phyloP scores from a whole-genome alignment of 768 basidiomycete species.

The Suillus decipiens region DNA sequence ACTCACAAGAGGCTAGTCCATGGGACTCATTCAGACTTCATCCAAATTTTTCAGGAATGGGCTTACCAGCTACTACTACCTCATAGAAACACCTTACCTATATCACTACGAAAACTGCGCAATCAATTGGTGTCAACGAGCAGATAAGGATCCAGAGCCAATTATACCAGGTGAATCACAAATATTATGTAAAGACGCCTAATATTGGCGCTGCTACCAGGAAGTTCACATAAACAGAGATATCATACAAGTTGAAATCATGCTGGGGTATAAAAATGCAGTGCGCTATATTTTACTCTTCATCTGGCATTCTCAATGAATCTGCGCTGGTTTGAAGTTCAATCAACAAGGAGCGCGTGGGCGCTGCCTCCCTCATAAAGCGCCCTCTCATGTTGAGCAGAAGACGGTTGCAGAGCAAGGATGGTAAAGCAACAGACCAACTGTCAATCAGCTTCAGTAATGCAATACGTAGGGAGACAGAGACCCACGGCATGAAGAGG shows the following conservation, averaged over 20 bases:
- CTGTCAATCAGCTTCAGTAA: slow-evolving; percentile 12
- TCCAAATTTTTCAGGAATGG: neutral
- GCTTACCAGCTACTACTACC: neutral
- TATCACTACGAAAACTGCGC: neutral
- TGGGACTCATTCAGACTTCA: neutral
- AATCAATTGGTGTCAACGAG: neutral
- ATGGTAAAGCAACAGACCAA: slow-evolving; percentile 28
- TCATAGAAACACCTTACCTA: neutral
- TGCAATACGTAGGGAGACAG: neutral
- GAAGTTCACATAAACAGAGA: neutral
- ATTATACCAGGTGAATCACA: neutral
- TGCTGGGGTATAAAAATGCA: neutral
- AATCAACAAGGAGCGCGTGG: neutral
- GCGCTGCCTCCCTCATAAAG: slow-evolving; percentile 5
- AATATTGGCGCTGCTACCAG: neutral
- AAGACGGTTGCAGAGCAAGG: slow-evolving; percentile 25
- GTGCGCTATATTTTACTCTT: neutral
- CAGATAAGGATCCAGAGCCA: neutral
- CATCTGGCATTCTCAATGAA: neutral
- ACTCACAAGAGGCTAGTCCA: neutral
- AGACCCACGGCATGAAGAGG: slow-evolving; percentile 25
- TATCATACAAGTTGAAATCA: neutral
- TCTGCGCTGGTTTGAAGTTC: neutral
- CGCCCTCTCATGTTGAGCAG: slow-evolving; percentile 25
- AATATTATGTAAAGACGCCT: neutral